Conservation (phyloP, 2,329 filamentous ascomycete species). For the Endothia cerciana region DNA sequence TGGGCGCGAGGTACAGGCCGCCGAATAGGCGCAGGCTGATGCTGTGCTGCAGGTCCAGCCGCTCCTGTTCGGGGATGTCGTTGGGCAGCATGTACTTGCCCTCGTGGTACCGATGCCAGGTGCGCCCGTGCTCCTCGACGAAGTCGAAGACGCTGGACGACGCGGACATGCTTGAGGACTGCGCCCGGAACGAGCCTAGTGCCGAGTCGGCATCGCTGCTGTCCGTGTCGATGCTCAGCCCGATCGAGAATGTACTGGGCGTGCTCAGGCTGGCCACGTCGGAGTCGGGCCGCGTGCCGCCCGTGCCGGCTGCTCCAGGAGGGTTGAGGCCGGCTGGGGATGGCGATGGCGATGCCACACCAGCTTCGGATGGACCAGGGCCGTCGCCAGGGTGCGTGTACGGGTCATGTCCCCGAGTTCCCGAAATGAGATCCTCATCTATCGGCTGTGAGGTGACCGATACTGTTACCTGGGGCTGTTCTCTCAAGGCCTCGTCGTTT, state of each 20-base stretch:
- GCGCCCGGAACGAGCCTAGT: conserved; percentile 23
- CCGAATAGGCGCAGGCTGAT: conserved; percentile 29
- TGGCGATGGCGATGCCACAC: neutral
- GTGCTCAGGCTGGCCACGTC: conserved; percentile 21
- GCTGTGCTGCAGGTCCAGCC: conserved; percentile 30
- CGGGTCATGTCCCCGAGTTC: neutral
- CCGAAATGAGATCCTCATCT: neutral
- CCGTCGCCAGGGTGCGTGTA: neutral
- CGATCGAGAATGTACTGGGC: conserved; percentile 21
- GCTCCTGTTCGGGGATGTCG: conserved; percentile 29
- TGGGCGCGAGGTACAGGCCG: conserved; percentile 31
- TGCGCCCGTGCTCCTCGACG: conserved; percentile 28
- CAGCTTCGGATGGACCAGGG: neutral
- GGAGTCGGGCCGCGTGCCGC: conserved; percentile 17
- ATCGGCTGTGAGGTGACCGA: no score
- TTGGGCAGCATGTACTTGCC: conserved; percentile 30
- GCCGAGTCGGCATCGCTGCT: conserved; percentile 27
- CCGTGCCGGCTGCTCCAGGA: neutral
- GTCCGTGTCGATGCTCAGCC: conserved; percentile 25
- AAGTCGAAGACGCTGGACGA: conserved; percentile 28
- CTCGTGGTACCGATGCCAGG: conserved; percentile 29
- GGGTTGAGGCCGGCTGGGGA: neutral
- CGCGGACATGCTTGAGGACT: conserved; percentile 25
- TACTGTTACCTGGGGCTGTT: neutral
- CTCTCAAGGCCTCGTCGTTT: neutral